These are phyloP conservation scores for Pythium scleroteichum DNA, from an alignment of 352 stramenopile species.

Conservation along the genomic window DNA sequence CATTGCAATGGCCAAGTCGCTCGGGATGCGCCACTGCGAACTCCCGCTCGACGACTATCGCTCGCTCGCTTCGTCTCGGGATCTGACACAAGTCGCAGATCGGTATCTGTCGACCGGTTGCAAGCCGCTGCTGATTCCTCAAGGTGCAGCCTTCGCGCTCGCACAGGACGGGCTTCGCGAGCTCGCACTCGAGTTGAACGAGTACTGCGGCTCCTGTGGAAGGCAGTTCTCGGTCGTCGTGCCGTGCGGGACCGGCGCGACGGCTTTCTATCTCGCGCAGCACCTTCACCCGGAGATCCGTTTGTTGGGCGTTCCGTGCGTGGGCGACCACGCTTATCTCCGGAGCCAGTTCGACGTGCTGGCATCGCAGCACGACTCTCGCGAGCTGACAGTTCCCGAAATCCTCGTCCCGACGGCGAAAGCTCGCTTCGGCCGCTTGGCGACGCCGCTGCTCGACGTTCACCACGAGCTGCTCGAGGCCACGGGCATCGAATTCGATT, in stretches of 20 bases:
- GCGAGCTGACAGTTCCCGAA: slow-evolving; percentile 27
- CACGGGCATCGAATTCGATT: slow-evolving; percentile 70
- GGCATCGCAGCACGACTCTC: slow-evolving; percentile 11
- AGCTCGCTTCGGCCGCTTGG: slow-evolving; percentile 70
- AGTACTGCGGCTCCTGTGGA: slow-evolving; percentile 35
- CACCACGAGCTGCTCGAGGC: slow-evolving; percentile 61
- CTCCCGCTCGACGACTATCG: slow-evolving; percentile 48
- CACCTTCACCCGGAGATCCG: slow-evolving; percentile 46
- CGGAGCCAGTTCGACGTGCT: slow-evolving; percentile 53
- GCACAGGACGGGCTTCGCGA: slow-evolving; percentile 56
- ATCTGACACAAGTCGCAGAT: slow-evolving; percentile 19
- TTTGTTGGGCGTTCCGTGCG: slow-evolving; percentile 70
- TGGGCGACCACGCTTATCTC: slow-evolving; percentile 66
- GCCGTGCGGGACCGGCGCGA: slow-evolving; percentile 76
- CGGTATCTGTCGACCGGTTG: neutral
- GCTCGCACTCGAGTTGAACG: slow-evolving; percentile 74
- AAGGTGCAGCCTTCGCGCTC: slow-evolving; percentile 67
- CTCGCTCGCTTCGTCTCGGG: slow-evolving; percentile 41
- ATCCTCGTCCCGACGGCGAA: slow-evolving; percentile 55
- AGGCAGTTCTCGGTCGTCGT: slow-evolving; percentile 59
- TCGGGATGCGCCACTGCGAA: slow-evolving; percentile 74
- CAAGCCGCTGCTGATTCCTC: slow-evolving; percentile 52
- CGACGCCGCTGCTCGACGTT: slow-evolving; percentile 49
- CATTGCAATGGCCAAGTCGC: slow-evolving; percentile 34
- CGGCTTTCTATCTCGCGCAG: slow-evolving; percentile 77